Base-by-base conservation (phyloP, 2,329 filamentous ascomycete species). In the Cryphonectria nitschkei region DNA sequence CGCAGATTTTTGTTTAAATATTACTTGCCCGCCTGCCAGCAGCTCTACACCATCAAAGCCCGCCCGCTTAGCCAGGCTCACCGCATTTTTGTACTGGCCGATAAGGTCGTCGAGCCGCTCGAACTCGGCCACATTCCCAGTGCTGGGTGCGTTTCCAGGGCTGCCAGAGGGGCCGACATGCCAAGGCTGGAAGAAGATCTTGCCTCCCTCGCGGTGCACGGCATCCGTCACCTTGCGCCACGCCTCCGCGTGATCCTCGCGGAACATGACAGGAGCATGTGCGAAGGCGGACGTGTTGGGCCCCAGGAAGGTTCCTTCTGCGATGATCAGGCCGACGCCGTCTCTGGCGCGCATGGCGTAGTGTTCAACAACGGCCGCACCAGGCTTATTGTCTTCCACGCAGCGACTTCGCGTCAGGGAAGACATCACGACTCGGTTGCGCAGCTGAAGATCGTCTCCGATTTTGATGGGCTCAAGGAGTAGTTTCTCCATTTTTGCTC, bases 141-240 rank as follows among this genome's bases (percentile, higher is more conserved):
- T 72, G 19, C 69, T 72, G 14, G 60, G 65, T 19, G 29, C 70
- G n/a, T 68, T 19, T 32, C 60, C 50, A 54, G 14, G 34, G 68
- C 46, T 50, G 14, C 34, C 16, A 52, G 67, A 22, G 50, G 70
- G 56, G 61, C 70, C 70, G 19, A 56, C 77, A 0, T 83, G 83
- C 86, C 86, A 89, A 1, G 89, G 80, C 76, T 89, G 87, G 14
- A 82, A 75, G 77, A 82, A 88, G 73, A 88, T 86, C 74, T 82
- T 84, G 54, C 81, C 82, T 34, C 84, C 84, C 75, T 87, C 85
- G 39, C 79, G 79, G 77, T 89, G 87, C 6, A 89, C 86, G 2
- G 82, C 84, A 68, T 85, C 82, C 1, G 85, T 86, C 60, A 89
- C 79, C 65, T 82, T 79, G 68, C 83, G 84, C 87, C 87, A 89